Evolutionary conservation across 2,329 filamentous ascomycete species (phyloP), one percentile per base, ranked within the genome.

Genomic region (Nakataea oryzae): DNA sequence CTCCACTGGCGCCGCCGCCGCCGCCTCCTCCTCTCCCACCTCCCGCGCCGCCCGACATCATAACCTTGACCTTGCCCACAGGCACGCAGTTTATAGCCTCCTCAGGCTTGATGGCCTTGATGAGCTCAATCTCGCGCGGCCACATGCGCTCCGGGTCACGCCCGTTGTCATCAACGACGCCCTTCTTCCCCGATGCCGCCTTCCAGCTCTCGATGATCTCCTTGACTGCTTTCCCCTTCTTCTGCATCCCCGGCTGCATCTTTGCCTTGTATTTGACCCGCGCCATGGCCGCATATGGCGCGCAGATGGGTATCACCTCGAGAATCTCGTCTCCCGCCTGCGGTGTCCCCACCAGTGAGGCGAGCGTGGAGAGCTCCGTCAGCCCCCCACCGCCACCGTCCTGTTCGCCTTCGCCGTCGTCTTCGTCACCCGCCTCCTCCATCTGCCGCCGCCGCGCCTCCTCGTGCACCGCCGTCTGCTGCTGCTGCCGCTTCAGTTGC

Each of bases 231-330:
- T 97, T 97, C 12, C 95, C 93, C 77, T 96, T 96, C 81, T 97
- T 99, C 66, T 88, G 82, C 0, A 86, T 76, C 0, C 95, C 95
- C 0, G 95, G 95, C 75, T 97, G 95, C 68, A 99, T 74, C 78
- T 99, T 99, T 61, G 87, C 90, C 74, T 96, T 96, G 79, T 97
- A 97, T 75, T 97, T 97, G 75, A 89, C 90, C 62, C 83, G 84
- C 2, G 75, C 79, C 66, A 89, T 75, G 1, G 86, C 86, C 28
- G 74, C 76, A 80, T 86, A 89, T 2, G 86, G 86, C 5, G 83
- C 86, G 68, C 86, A 88, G 3, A 88, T 75, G 1, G 85, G 82
- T 1, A 89, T 76, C 0, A 78, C 80, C 67, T 88, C 86, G 11
- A 93, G 75, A 47, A 93, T 87, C 71, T 96, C 91, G 71, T 99